Base-by-base conservation (phyloP, 257 asterid species). In the Avicennia marina region DNA sequence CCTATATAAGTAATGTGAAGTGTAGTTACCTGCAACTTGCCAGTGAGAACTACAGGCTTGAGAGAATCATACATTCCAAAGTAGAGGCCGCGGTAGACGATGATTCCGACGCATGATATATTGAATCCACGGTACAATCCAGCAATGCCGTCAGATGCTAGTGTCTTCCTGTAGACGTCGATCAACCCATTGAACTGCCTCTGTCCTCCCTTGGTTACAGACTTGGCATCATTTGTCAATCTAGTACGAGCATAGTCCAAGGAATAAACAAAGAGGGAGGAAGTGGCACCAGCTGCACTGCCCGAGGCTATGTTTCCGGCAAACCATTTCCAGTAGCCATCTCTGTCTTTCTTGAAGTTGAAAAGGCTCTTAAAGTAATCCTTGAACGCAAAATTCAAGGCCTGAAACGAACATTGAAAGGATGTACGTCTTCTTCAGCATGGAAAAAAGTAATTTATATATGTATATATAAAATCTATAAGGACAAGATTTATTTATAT, bases 311-410 rank as follows among this genome's bases (percentile, higher is more conserved):
- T 44, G 49, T 69, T 64, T 7, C 75, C 75, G 22, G 67, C 75
- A 36, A 74, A 74, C 79, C 79, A 74, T 65, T 74, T 74, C 79
- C 79, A 74, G 55, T 69, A 74, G 38, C 79, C 79, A 51, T 74
- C 79, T 69, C 53, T 69, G 4, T 74, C 79, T 73, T 73, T 73
- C 64, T 73, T 73, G 16, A 68, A 73, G 72, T 73, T 69, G 42
- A 68, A 73, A 36, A 74, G 72, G 70, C 72, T 64, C 72, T 74
- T 69, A 24, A 64, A 60, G 72, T 74, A 65, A 65, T 74, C 80
- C 69, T 74, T 69, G 68, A 69, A 74, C n/a, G 80, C 80, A 40
- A 69, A 74, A 52, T 74, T 74, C 51, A 74, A 54, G 42, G 76
- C 80, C 76, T 74, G 67, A 63, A 59, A 33, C 9, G n/a, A n/a